phyloP scores from a whole-genome alignment of 2,329 filamentous ascomycete species.

The Stylonectria norvegica region DNA sequence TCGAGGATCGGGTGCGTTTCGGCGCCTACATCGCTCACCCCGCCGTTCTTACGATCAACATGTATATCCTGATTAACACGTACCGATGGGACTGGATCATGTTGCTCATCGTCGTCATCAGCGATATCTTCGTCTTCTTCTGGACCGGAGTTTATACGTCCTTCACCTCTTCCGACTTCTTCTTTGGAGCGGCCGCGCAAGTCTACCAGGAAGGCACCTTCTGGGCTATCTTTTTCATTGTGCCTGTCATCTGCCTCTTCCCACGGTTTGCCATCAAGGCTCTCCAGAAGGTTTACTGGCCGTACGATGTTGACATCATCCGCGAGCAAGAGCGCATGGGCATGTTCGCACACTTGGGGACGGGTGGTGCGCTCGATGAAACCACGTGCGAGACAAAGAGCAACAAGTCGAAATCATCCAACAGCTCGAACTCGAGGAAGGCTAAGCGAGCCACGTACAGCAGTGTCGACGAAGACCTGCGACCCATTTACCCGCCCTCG shows the following conservation, averaged over 20 bases:
- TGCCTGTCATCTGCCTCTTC: constrained; percentile 76
- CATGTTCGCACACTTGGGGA: constrained; percentile 68
- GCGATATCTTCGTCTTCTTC: constrained; percentile 84
- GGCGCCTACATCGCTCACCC: constrained; percentile 84
- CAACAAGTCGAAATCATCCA: constrained; percentile 53
- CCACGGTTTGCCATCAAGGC: constrained; percentile 85
- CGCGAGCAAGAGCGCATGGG: constrained; percentile 86
- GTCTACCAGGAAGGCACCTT: constrained; percentile 80
- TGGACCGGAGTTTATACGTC: constrained; percentile 86
- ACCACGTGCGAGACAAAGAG: constrained; percentile 39
- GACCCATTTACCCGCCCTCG: constrained; percentile 91
- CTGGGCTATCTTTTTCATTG: constrained; percentile 80
- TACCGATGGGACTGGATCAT: constrained; percentile 99
- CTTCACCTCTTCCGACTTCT: constrained; percentile 45
- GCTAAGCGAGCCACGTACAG: constrained; percentile 58
- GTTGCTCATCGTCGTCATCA: constrained; percentile 74
- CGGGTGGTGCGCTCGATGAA: constrained; percentile 32
- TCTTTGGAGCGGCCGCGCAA: constrained; percentile 76
- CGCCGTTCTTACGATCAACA: constrained; percentile 83
- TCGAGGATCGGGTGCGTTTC: constrained; percentile 78
- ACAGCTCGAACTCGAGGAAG: constrained; percentile 45
- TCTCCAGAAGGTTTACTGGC: constrained; percentile 90
- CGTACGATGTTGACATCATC: constrained; percentile 90
- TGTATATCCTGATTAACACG: constrained; percentile 92
- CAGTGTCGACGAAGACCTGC: constrained; percentile 78